Base-by-base conservation (phyloP, 495 filamentous ascomycete species). In the Xylaria telfairii region DNA sequence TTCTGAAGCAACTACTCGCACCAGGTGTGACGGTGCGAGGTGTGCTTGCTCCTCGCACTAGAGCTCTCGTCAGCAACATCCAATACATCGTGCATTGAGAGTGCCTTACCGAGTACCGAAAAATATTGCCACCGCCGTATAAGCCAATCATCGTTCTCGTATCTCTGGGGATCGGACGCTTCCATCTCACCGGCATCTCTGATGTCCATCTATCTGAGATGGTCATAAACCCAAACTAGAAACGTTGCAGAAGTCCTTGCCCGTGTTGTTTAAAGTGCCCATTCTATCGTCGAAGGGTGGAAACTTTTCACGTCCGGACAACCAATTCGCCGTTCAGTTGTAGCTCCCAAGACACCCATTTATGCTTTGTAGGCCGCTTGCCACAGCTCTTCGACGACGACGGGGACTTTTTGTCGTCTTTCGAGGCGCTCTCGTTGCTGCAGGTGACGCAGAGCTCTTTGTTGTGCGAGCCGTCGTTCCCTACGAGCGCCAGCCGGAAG, bases 331-430 rank as follows among this genome's bases (percentile, higher is more conserved):
- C 57, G 42, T 63, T 70, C 30, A 70, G 19, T 21, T 70, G 68
- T 54, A 70, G 12, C 37, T 70, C 68, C 68, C 68, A 70, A 2
- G 68, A 63, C 13, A 63, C 60, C 59, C 59, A 70, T 56, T 70
- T 70, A 30, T 54, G 68, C 34, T 70, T 54, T 37, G 53, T 42
- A 28, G 42, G 10, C 9, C 57, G 42, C 37, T 69, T 70, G 19
- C 53, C 47, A 37, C 26, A 8, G 15, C 47, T 44, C 47, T 70
- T 70, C 8, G 24, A 59, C 5, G 24, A 59, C 5, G 24, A 32
- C 12, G 51, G 7, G 1, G 28, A 12, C 26, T 53, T 19, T 17
- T 63, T 62, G 21, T 2, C 56, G 19, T 69, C 51, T 17, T 51
- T 62, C 2, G 24, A 19, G 17, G 47, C 37, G 34, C 34, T 30